Conservation (phyloP, 495 filamentous ascomycete genomes). For the Aspergillus incahuasiensis region DNA sequence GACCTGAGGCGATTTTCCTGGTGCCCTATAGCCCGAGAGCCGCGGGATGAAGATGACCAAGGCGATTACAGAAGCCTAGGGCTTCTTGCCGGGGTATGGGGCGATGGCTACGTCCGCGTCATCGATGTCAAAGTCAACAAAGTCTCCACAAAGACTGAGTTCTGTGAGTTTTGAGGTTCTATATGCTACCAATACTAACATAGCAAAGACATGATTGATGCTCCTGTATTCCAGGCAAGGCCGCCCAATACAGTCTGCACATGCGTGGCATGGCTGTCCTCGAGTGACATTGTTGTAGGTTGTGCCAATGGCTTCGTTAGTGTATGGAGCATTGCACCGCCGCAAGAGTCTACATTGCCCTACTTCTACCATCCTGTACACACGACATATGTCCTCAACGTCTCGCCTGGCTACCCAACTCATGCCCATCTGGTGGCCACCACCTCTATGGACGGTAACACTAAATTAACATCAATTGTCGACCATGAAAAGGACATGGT, state of each 20-base stretch:
- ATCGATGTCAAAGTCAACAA: slow-evolving; percentile 47
- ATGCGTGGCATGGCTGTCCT: slow-evolving; percentile 58
- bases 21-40: slow-evolving; percentile 51
- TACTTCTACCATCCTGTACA: slow-evolving; percentile 55
- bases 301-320: slow-evolving; percentile 59
- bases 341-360: slow-evolving; percentile 30
- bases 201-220: slow-evolving; percentile 38
- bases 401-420: slow-evolving; percentile 56
- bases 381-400: slow-evolving; percentile 54
- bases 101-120: slow-evolving; percentile 58
- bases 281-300: slow-evolving; percentile 55
- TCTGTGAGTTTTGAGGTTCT: slow-evolving; percentile 26
- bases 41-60: slow-evolving; percentile 31
- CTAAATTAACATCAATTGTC: slow-evolving; percentile 52
- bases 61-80: slow-evolving; percentile 41
- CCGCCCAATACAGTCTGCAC: slow-evolving; percentile 51
- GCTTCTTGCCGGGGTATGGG: slow-evolving; percentile 57
- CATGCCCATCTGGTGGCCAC: slow-evolving; percentile 52
- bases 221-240: slow-evolving; percentile 52
- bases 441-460: slow-evolving; percentile 54
- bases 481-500: slow-evolving; percentile 46
- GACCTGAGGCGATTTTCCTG: slow-evolving; percentile 54
- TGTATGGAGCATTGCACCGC: slow-evolving; percentile 49
- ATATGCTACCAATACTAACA: background rate
- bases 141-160: slow-evolving; percentile 29